A percentile compares a stretch with the other conserved stretches of the same genome.
phyloP scores from a whole-genome alignment of 257 asterid genomes.

The Solanum chmielewskii region DNA sequence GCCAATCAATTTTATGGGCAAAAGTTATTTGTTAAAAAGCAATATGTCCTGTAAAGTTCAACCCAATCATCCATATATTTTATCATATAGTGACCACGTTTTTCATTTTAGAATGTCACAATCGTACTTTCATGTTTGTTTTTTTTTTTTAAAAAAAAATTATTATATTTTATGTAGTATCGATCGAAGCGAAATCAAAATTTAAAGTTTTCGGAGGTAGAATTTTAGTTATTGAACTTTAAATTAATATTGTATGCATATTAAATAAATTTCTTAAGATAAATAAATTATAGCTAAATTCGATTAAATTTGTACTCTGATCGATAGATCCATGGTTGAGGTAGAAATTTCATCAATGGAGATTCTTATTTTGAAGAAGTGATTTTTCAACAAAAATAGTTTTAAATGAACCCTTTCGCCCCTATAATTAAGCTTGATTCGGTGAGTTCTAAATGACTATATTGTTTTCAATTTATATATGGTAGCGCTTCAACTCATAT shows the following conservation, averaged over 20 bases:
- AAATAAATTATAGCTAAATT: not conserved
- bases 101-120: not conserved
- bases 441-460: not conserved
- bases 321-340: not conserved
- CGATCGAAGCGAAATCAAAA: fast-evolving
- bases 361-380: too few relatives aligned
- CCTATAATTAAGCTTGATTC: not conserved
- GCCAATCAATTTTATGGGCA: not conserved
- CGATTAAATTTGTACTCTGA: not conserved
- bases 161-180: not conserved
- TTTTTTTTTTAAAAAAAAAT: not conserved
- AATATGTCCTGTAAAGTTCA: not conserved
- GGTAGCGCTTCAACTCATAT: not conserved
- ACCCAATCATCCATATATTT: not conserved
- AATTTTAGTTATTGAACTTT: not conserved
- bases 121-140: not conserved
- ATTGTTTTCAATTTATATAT: not conserved
- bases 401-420: not conserved
- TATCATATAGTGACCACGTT: not conserved
- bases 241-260: not conserved
- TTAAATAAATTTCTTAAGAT: not conserved
- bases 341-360: too few relatives aligned
- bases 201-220: not conserved
- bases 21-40: not conserved
- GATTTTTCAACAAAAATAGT: too few relatives aligned